phyloP scores from a whole-genome alignment of 148 eudicot species.

The Arbutus unedo region DNA sequence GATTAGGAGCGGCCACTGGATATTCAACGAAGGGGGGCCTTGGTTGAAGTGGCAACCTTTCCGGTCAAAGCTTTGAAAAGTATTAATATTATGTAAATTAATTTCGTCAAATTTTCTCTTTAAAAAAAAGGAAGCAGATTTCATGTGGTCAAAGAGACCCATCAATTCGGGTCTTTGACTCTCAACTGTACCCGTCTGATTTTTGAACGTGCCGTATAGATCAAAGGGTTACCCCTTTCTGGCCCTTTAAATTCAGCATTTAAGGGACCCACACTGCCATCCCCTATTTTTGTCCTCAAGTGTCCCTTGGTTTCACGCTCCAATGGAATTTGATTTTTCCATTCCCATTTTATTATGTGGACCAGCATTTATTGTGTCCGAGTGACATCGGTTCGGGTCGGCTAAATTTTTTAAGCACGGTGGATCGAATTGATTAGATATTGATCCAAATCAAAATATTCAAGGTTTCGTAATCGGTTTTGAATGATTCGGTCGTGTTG shows the following conservation, averaged over 20 bases:
- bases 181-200: conserved; percentile 21
- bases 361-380: too few species aligned
- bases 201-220: neutral
- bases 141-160: conserved; percentile 32
- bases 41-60: conserved; percentile 41
- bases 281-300: neutral
- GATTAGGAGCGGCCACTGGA: too few species aligned
- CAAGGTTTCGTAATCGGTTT: too few species aligned
- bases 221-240: neutral
- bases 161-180: conserved; percentile 34
- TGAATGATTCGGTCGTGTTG: too few species aligned
- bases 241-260: neutral
- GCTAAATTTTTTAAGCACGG: too few species aligned
- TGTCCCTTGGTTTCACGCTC: neutral
- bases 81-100: neutral
- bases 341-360: neutral
- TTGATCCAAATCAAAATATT: too few species aligned
- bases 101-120: neutral
- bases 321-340: neutral
- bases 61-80: conserved; percentile 37
- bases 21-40: conserved; percentile 19
- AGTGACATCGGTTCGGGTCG: too few species aligned
- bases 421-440: too few species aligned
- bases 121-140: conserved; percentile 2
- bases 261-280: neutral